Evolutionary conservation across 1,284 basidiomycete species (phyloP).

Genomic region (Melampsora occidentalis): DNA sequence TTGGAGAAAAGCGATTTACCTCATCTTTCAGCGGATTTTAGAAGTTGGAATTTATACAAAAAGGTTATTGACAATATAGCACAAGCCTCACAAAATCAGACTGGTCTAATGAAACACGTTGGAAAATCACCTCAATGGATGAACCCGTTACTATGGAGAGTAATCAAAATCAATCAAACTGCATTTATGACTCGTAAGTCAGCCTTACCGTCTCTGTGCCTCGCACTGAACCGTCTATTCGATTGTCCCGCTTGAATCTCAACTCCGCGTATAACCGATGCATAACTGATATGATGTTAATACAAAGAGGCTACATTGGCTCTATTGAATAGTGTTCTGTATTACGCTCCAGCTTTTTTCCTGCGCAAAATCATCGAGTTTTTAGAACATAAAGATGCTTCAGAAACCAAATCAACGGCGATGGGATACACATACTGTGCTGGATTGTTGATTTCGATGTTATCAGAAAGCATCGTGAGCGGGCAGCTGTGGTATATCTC

Average conservation of each 20-base stretch:
- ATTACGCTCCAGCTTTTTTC: slow-evolving; percentile 10
- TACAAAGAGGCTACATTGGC: slow-evolving; percentile 1
- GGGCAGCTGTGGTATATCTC: slow-evolving; percentile 18
- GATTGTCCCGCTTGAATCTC: not conserved
- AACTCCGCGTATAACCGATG: too few relatives aligned
- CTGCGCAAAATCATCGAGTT: slow-evolving; percentile 8
- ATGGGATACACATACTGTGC: slow-evolving; percentile 15
- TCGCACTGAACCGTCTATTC: not conserved
- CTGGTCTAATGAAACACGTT: not conserved
- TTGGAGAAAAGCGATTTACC: not conserved
- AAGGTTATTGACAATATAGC: not conserved
- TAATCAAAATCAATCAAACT: slow-evolving; percentile 1
- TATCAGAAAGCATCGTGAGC: slow-evolving; percentile 2
- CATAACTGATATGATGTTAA: not conserved
- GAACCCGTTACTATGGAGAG: slow-evolving; percentile 12
- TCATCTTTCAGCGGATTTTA: slow-evolving; percentile 6
- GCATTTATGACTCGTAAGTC: slow-evolving; percentile 16
- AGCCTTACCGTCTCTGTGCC: not conserved
- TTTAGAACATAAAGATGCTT: slow-evolving; percentile 3
- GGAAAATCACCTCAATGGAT: slow-evolving; percentile 6
- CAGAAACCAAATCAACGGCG: not conserved
- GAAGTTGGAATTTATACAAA: slow-evolving; percentile 13
- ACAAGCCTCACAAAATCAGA: not conserved
- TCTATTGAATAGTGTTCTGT: slow-evolving; percentile 11
- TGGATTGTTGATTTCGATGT: slow-evolving; percentile 8